Evolutionary conservation across 805 yeast species (phyloP), one percentile per base, ranked within the genome.

Genomic region (Spathaspora girioi): DNA sequence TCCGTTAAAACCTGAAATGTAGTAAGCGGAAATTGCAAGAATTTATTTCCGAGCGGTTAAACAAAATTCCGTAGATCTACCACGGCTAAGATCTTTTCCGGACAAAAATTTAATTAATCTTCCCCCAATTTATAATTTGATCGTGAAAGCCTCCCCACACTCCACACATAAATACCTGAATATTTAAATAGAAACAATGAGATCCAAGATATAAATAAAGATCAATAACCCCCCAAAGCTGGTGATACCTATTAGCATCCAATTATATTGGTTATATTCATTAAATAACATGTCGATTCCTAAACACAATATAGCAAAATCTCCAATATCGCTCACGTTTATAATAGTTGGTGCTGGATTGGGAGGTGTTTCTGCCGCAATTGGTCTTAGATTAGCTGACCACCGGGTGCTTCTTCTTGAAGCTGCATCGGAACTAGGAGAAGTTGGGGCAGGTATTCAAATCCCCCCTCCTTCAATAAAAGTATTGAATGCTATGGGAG

Each of bases 371-470:
- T 55, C 68, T 15, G 67, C 69, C 6, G 64, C 64, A 27, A 59
- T 65, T 32, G 67, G 61, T 8, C 52, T 65, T 46, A 51, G 50
- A 11, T 31, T 50, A 27, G 49, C 57, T 14, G 70, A 68, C n/a
- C 69, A 65, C 48, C 45, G 50, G 6, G 70, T 65, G 19, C 53
- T 51, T 3, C 49, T 65, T 17, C 54, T 65, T 19, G 70, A 65
- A 50, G 55, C 61, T 26, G 66, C 69, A 15, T 52, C 57, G 10
- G 56, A 50, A 23, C 53, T 64, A 18, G 65, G 65, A 6, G 70
- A 65, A 51, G 68, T 66, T 40, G 70, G 70, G n/a, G 70, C 70
- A 15, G 70, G 70, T 27, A 65, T 65, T 45, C 70, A 65, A 53
- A 56, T 65, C 27, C 68, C 69, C 15, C 70, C 70, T 4, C 62